These are phyloP conservation scores for Fusarium sp. DNA, from an alignment of 2,329 filamentous ascomycete genomes.

Conservation along the genomic window DNA sequence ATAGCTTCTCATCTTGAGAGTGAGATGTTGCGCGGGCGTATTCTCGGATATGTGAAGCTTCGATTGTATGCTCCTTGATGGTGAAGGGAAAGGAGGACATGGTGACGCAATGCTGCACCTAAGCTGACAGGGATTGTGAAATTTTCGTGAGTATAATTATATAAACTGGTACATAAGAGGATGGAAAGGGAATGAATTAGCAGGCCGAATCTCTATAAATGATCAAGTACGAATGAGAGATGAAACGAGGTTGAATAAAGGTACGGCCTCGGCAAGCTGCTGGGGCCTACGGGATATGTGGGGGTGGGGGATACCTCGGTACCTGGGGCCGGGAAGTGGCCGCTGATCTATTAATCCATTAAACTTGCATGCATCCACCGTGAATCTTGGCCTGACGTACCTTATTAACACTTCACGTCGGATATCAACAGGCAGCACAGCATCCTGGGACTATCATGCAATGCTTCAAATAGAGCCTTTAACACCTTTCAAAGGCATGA, in stretches of 20 bases:
- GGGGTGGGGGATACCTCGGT: constrained; percentile 44
- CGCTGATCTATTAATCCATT: constrained; percentile 14
- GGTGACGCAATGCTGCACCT: background rate
- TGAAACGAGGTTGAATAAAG: constrained; percentile 23
- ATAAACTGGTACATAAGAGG: background rate
- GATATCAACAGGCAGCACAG: background rate
- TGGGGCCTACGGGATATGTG: constrained; percentile 27
- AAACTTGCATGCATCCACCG: constrained; percentile 2
- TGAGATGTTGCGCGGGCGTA: constrained; percentile 80
- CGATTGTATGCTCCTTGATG: constrained; percentile 80
- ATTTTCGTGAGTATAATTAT: background rate
- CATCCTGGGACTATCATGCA: background rate
- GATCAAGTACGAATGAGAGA: background rate
- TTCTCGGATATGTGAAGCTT: constrained; percentile 84
- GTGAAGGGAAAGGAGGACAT: constrained; percentile 63
- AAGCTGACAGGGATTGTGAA: background rate
- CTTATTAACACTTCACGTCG: constrained; percentile 2
- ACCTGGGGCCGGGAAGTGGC: constrained; percentile 39
- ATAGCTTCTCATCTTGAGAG: constrained; percentile 81
- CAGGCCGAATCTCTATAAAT: background rate
- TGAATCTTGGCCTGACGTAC: constrained; percentile 5
- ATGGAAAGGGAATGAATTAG: background rate
- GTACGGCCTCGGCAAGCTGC: constrained; percentile 37
- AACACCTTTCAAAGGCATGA: background rate
- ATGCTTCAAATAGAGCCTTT: constrained; percentile 10